Conservation (phyloP, 352 stramenopile species). For the Phytophthora megakarya region DNA sequence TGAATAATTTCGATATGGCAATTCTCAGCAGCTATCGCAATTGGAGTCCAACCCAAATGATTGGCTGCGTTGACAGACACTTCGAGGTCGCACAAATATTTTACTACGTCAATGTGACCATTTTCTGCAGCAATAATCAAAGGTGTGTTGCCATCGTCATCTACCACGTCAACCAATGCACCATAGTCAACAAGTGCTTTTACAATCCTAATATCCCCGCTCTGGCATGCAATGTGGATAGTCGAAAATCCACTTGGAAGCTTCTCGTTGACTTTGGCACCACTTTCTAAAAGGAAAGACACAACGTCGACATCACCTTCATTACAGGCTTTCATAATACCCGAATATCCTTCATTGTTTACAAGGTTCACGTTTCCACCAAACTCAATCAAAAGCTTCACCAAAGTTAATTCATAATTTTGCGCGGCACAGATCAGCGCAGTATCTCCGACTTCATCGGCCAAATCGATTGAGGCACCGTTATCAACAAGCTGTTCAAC, state of each 20-base stretch:
- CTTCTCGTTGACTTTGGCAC: conserved; percentile 2
- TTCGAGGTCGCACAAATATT: not conserved
- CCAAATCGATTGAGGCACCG: conserved; percentile 1
- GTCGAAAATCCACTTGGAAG: conserved; percentile 8
- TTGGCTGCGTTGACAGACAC: not conserved
- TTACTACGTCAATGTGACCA: not conserved
- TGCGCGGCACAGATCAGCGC: conserved; percentile 8
- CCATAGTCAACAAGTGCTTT: not conserved
- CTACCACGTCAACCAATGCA: not conserved
- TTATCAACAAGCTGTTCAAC: conserved; percentile 4
- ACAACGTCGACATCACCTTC: not conserved
- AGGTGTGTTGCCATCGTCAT: conserved; percentile 5
- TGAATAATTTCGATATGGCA: not conserved
- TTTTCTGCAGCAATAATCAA: not conserved
- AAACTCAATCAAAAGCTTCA: conserved; percentile 8
- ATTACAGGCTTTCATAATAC: conserved; percentile 4
- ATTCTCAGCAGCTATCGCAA: not conserved
- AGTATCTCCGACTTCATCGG: conserved; percentile 6
- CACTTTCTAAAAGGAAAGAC: conserved; percentile 2
- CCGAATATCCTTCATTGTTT: not conserved
- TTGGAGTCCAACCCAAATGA: not conserved
- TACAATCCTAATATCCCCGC: not conserved
- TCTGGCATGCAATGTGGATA: conserved; percentile 7
- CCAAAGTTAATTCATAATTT: not conserved
- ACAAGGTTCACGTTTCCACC: not conserved